Percentiles rank a stretch among this genome's conserved stretches.
phyloP scores from a whole-genome alignment of 2,329 filamentous ascomycete species.

The Aspergillus felis region DNA sequence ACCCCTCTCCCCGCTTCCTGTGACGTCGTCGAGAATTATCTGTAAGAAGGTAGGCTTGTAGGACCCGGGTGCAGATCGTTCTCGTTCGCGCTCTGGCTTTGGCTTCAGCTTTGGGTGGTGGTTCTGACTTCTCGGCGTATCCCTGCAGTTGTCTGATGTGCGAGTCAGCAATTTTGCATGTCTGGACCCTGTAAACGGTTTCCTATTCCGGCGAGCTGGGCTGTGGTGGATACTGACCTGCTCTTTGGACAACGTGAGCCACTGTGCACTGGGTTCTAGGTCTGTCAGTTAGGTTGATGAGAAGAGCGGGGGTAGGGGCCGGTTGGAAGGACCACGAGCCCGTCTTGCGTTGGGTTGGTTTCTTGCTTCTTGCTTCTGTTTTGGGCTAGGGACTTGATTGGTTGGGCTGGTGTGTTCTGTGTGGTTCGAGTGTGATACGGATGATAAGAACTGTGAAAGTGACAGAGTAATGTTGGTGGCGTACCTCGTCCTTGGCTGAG shows the following conservation, averaged over 20 bases:
- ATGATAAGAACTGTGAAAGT: background rate
- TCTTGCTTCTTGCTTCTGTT: background rate
- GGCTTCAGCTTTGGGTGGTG: too few relatives aligned
- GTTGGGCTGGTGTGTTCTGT: background rate
- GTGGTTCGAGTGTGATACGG: background rate
- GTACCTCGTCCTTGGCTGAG: background rate
- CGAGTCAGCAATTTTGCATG: background rate
- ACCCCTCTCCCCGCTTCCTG: background rate
- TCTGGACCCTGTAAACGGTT: background rate
- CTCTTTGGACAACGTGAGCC: background rate
- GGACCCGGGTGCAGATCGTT: background rate
- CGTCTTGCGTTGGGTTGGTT: background rate
- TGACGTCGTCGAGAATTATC: background rate
- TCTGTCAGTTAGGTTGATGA: background rate
- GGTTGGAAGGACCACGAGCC: background rate
- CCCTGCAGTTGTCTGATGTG: background rate
- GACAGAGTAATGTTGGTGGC: background rate
- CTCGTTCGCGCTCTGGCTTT: background rate
- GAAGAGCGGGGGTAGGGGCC: too few relatives aligned
- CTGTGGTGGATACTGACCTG: background rate
- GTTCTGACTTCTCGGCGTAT: background rate
- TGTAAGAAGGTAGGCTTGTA: background rate
- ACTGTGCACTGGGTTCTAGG: background rate
- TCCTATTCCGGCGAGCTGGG: background rate
- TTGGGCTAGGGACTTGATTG: background rate